Evolutionary conservation across 78 protist genomes (phyloP), one percentile per base, ranked within the genome.

Genomic region (Diacronema lutheri): DNA sequence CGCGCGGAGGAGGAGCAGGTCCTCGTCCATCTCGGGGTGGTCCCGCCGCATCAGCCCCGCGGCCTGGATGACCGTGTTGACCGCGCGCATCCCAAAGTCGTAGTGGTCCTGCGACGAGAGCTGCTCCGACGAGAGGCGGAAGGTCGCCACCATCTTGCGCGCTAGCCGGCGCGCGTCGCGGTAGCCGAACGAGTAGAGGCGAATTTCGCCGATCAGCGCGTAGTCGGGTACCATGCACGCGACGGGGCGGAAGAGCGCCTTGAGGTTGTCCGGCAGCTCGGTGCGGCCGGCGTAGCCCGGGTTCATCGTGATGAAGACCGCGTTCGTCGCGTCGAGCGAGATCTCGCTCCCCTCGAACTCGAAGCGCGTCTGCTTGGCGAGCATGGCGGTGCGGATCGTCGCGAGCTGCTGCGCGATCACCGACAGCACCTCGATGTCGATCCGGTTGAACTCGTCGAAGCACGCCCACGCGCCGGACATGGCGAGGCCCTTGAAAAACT

Each of bases 361-460:
- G 81, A 90, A 86, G 9, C 58, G 14, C 66, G 6, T 1, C 31
- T 0, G 13, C 25, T 78, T 68, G 25, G 33, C 82, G 16, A 21
- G 25, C 66, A 93, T 71, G 38, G 95, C 95, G 0, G 6, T 2
- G 60, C 90, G 93, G 77, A 95, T 92, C 26, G 94, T 80, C 33
- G 69, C 0, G 68, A 95, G 71, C 88, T 95, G 97, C 83, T 89
- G 93, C 14, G 97, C 95, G 33, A 92, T 84, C 65, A 95, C 97
- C 4, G 95, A 92, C 37, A 95, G 88, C 83, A 93, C 95, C 62
- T 92, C 95, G 77, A 94, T 0, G 44, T 95, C 94, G 62, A 94
- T 94, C n/a, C 97, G 95, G 66, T 95, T 95, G 92, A 95, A 95
- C 92, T 95, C 97, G 80, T 92, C 95, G 44, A 94, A 93, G 81